Percentiles rank a stretch among this genome's conserved stretches.
Evolutionary conservation across 73 alveolate species (phyloP).

Genomic region (Symbiodinium natans): DNA sequence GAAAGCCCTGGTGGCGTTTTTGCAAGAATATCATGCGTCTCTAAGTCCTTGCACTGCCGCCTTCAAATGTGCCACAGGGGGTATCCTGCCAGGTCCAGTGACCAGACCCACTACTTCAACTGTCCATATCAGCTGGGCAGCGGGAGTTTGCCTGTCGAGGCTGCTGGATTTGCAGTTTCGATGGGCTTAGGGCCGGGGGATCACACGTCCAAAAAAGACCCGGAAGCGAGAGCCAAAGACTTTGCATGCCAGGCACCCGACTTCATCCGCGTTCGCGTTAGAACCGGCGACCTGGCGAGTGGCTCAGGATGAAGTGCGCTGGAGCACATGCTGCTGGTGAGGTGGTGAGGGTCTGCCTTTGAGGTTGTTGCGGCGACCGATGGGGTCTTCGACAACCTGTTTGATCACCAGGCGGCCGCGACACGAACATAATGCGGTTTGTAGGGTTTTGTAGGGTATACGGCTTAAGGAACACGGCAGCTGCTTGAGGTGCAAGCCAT

Average conservation of each 20-base stretch:
- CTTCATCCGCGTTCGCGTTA: constrained; percentile 84
- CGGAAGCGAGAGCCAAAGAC: no score
- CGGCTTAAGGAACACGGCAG: neutral
- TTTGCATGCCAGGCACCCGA: constrained; percentile 63
- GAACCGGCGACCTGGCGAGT: constrained; percentile 50
- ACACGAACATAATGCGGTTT: neutral
- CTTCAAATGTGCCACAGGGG: no score
- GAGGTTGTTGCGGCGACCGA: constrained; percentile 89
- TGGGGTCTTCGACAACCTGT: constrained; percentile 81
- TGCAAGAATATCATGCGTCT: no score
- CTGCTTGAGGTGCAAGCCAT: constrained; percentile 66
- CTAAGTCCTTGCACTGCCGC: no score
- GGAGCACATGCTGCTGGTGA: no score
- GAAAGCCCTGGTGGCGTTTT: no score
- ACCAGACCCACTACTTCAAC: constrained; percentile 93
- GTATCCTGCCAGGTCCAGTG: constrained; percentile 82
- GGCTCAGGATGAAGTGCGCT: neutral
- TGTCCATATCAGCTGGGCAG: constrained; percentile 93
- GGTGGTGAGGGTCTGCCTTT: no score
- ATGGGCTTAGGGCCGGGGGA: no score
- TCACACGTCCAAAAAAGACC: no score
- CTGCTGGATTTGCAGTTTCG: neutral
- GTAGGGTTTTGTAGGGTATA: neutral
- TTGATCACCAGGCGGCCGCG: constrained; percentile 60
- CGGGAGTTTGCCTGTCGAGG: constrained; percentile 87